Conservation (phyloP, 345 rosid species). For the Dipteronia dyeriana region DNA sequence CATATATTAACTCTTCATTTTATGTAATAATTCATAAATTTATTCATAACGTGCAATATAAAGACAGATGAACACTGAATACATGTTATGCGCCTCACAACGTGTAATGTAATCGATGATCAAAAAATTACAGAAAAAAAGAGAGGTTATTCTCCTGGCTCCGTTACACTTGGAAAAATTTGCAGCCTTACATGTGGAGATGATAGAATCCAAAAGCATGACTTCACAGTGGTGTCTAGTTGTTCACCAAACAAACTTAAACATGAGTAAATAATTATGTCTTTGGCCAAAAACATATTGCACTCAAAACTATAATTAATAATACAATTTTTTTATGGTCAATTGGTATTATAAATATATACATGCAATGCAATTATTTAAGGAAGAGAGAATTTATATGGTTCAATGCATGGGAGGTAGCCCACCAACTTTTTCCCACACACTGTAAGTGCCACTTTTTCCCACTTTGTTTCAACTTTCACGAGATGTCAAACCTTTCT, state of each 20-base stretch:
- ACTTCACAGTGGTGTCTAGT: not conserved
- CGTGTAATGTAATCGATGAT: too few relatives aligned
- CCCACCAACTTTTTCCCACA: not conserved
- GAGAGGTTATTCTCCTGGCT: too few relatives aligned
- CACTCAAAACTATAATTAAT: too few relatives aligned
- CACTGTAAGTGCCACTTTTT: too few relatives aligned
- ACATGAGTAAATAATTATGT: not conserved
- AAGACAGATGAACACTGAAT: too few relatives aligned
- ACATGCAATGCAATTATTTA: not conserved
- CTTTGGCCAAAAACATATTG: not conserved
- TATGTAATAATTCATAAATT: too few relatives aligned
- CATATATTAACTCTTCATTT: too few relatives aligned
- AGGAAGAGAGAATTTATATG: not conserved
- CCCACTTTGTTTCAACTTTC: not conserved
- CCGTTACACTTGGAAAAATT: too few relatives aligned
- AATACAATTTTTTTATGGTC: not conserved
- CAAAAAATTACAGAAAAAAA: too few relatives aligned
- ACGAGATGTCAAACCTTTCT: not conserved
- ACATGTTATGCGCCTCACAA: too few relatives aligned
- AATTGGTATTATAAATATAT: too few relatives aligned
- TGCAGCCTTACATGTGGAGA: not conserved
- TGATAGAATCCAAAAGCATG: not conserved
- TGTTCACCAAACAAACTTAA: slow-evolving; percentile 2
- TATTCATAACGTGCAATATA: too few relatives aligned
- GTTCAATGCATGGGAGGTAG: not conserved